phyloP scores from a whole-genome alignment of 805 yeast species.

The Nakazawaea pomicola region DNA sequence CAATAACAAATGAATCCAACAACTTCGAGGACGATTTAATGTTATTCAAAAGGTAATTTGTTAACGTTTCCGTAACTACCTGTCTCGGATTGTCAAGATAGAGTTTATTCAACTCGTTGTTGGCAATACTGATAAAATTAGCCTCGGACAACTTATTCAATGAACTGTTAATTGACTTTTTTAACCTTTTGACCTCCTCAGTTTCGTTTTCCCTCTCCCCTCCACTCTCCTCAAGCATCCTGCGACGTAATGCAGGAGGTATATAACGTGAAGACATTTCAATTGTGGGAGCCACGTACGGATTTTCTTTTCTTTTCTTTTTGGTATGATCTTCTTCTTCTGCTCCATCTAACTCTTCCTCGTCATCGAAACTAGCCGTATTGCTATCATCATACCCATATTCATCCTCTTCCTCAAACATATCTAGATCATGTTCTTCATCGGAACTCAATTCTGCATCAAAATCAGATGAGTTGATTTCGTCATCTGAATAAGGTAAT shows the following conservation, averaged over 20 bases:
- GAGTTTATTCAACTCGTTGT: constrained; percentile 53
- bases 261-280: constrained; percentile 44
- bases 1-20: constrained; percentile 71
- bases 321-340: constrained; percentile 19
- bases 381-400: constrained; percentile 16
- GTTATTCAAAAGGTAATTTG: constrained; percentile 59
- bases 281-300: constrained; percentile 67
- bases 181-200: constrained; percentile 44
- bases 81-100: constrained; percentile 72
- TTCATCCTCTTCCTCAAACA: constrained; percentile 25
- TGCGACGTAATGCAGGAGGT: constrained; percentile 81
- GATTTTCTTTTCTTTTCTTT: constrained; percentile 52
- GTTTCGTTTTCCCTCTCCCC: constrained; percentile 22
- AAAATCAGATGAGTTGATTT: constrained; percentile 24
- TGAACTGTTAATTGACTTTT: constrained; percentile 71
- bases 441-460: too few relatives aligned
- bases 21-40: constrained; percentile 59
- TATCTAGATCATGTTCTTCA: constrained; percentile 24
- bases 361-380: neutral
- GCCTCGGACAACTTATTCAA: constrained; percentile 88
- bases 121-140: constrained; percentile 64
- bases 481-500: constrained; percentile 18
- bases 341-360: constrained; percentile 18
- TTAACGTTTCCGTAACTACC: constrained; percentile 65
- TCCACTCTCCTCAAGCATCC: constrained; percentile 29